Conservation (phyloP, 2,329 filamentous ascomycete species). For the Trichoderma sp. region DNA sequence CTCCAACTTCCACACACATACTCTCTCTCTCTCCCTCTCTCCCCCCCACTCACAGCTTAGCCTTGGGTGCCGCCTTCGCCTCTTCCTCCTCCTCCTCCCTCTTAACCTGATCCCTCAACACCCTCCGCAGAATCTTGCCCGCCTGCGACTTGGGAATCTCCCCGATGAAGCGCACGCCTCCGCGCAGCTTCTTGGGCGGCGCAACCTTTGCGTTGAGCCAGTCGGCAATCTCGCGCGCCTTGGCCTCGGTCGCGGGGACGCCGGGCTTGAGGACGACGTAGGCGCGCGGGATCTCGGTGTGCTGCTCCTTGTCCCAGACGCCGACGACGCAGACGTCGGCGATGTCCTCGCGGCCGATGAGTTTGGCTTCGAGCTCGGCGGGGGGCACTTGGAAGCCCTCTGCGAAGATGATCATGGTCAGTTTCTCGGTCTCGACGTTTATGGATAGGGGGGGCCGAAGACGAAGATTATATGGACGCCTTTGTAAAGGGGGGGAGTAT, state of each 20-base stretch:
- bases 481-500: too few relatives aligned
- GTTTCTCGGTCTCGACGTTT: neutral
- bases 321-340: slow-evolving; percentile 68
- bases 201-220: slow-evolving; percentile 61
- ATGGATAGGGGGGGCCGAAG: too few relatives aligned
- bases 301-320: slow-evolving; percentile 58
- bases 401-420: slow-evolving; percentile 22
- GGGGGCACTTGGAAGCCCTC: slow-evolving; percentile 71
- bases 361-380: slow-evolving; percentile 62
- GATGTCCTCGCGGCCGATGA: slow-evolving; percentile 49
- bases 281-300: slow-evolving; percentile 67
- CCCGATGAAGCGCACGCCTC: slow-evolving; percentile 69
- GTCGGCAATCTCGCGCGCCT: slow-evolving; percentile 41
- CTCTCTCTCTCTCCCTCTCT: too few relatives aligned
- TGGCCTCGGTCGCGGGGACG: slow-evolving; percentile 39
- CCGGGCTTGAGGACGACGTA: slow-evolving; percentile 45
- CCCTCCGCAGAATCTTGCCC: slow-evolving; percentile 52
- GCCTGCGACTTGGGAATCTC: slow-evolving; percentile 69
- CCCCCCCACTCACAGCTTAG: slow-evolving; percentile 47
- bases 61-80: slow-evolving; percentile 28
- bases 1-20: too few relatives aligned
- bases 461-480: too few relatives aligned
- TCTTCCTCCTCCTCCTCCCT: slow-evolving; percentile 37
- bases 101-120: slow-evolving; percentile 51
- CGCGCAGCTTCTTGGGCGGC: slow-evolving; percentile 68